phyloP scores from a whole-genome alignment of 164 flowering plant genomes.

The Protea cynaroides region DNA sequence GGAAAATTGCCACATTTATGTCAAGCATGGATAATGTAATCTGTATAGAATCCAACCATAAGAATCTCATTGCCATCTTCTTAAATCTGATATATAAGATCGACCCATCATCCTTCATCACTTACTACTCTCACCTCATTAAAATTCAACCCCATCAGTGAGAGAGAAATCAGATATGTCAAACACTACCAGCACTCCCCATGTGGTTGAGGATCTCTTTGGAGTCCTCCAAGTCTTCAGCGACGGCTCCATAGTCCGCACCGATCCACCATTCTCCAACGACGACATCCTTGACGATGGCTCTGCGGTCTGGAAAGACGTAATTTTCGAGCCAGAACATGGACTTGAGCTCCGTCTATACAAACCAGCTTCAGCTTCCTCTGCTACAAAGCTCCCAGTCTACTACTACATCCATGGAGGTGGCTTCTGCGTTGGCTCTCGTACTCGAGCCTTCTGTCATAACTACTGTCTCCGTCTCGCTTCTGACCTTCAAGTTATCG shows the following conservation, averaged over 20 bases:
- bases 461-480: slow-evolving; percentile 45
- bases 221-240: slow-evolving; percentile 21
- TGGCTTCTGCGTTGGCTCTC: slow-evolving; percentile 8
- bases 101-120: too few species aligned
- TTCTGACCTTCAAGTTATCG: slow-evolving; percentile 33
- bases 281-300: slow-evolving; percentile 16
- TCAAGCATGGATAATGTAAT: too few species aligned
- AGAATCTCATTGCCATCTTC: too few species aligned
- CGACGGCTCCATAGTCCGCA: slow-evolving; percentile 35
- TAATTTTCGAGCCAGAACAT: slow-evolving; percentile 24
- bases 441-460: slow-evolving; percentile 50
- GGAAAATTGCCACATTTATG: too few species aligned
- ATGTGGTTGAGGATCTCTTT: slow-evolving; percentile 37
- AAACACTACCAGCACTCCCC: background rate
- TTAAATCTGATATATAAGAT: too few species aligned
- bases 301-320: slow-evolving; percentile 42
- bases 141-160: too few species aligned
- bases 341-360: slow-evolving; percentile 54
- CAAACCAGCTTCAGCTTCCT: slow-evolving; percentile 24
- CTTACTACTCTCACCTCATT: too few species aligned
- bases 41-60: too few species aligned
- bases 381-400: slow-evolving; percentile 28
- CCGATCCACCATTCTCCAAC: slow-evolving; percentile 11
- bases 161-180: background rate
- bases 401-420: slow-evolving; percentile 1